Base-by-base conservation (phyloP, 352 stramenopile genomes). In the Phytophthora fragariae region DNA sequence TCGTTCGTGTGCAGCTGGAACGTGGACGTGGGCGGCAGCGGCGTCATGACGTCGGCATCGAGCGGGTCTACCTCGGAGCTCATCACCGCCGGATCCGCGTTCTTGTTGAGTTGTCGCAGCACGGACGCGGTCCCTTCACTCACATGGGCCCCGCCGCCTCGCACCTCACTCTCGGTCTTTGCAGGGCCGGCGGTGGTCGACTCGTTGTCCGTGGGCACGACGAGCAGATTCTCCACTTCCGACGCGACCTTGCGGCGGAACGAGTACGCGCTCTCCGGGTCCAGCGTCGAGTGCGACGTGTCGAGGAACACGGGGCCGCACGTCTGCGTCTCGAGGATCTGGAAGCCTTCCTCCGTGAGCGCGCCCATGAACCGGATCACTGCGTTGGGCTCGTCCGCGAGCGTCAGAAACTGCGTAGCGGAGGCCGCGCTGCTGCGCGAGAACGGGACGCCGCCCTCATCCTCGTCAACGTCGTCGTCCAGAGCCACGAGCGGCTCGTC, bases 231-330 rank as follows among this genome's bases (percentile, higher is more conserved):
- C 62, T 90, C 80, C 0, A 88, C 82, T 72, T 91, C 85, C 8
- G 76, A 75, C 1, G 73, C 79, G 15, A 92, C 82, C 5, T 85
- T 70, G 24, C 83, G 79, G 5, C 80, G 80, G 67, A 91, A 92
- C 24, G 79, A 89, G 37, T 73, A 83, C 21, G 76, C 29, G 63
- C 71, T 87, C 44, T 84, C 74, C 1, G 82, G 82, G 37, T 92
- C 82, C n/a, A 91, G 65, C n/a, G 83, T 92, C 49, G 80, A 88
- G 60, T 91, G 80, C 1, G 82, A 87, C 29, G 78, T 88, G 55
- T 92, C 82, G 2, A 92, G 71, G 57, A 92, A 92, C 39, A 92
- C 64, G 31, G 83, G 83, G 0, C 83, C 83, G 52, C 85, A 89
- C 31, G 56, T 84, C 65, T 92, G 85, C 52, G 86, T 68, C 62